Evolutionary conservation across 345 rosid species (phyloP), one percentile per base, ranked within the genome.

Genomic region (Lepidium sativum): DNA sequence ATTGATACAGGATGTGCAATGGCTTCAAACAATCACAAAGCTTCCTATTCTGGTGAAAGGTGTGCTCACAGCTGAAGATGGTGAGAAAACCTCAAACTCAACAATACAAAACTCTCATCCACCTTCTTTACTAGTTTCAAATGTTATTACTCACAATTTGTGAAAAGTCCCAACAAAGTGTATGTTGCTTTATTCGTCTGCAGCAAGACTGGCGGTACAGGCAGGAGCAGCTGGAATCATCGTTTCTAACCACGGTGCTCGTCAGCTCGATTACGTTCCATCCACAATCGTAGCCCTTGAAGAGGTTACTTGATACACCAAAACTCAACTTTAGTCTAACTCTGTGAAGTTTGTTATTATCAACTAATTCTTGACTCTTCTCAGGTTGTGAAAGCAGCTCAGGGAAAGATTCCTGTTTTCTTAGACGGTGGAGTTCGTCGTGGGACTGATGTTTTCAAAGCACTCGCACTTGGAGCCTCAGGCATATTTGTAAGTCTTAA

Each of bases 351-450:
- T 60, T 40, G 3, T 21, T 15, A 17, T 20, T n/a, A 29, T 8
- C 12, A 48, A 10, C 1, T 10, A 35, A 32, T 42, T 9, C 67
- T 17, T 32, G 27, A 10, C 17, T 20, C 20, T 42, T 61, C 23
- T 35, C 60, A 89, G 94, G 89, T 90, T 13, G 92, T 87, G 32
- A 85, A 85, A 76, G 95, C 86, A 75, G 85, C 86, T 20, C 86
- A 87, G 64, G 95, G 90, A 47, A 77, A 80, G 31, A 54, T 90
- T 48, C 95, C 95, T 2, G 95, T 90, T 34, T 85, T 87, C 76
- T 76, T 90, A 20, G 92, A 87, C 70, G 97, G 97, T 11, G 97
- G 97, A 38, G 95, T 87, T 65, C 82, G 88, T 20, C 92, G 92
- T 9, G 95, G 97, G 51, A 90, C 97, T 0, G 95, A 90, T 76